Evolutionary conservation across 495 filamentous ascomycete species (phyloP).

Genomic region (Aspergillus avenaceus): DNA sequence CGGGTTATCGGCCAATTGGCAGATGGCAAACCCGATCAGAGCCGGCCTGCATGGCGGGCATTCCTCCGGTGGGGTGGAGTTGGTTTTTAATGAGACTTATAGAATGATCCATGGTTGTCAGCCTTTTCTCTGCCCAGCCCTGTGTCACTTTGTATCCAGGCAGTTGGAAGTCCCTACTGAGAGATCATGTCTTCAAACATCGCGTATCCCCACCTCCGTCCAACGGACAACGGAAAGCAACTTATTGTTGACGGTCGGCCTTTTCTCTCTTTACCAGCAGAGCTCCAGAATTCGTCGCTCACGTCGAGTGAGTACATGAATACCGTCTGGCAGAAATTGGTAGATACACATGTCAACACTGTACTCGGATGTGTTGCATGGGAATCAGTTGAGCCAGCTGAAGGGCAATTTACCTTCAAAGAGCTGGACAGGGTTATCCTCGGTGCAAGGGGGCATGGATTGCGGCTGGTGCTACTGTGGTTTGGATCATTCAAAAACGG

Average conservation of each 20-base stretch:
- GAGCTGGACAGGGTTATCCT: conserved; percentile 41
- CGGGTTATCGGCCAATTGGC: not conserved
- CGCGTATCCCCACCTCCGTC: conserved; percentile 24
- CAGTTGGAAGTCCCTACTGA: too few species aligned
- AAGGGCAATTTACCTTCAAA: conserved; percentile 41
- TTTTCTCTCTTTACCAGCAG: conserved; percentile 39
- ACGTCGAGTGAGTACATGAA: conserved; percentile 42
- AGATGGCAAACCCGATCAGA: not conserved
- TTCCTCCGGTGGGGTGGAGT: not conserved
- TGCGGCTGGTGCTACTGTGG: conserved; percentile 47
- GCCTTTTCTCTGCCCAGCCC: not conserved
- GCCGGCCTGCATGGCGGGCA: not conserved
- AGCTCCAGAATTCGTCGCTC: conserved; percentile 50
- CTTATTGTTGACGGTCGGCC: conserved; percentile 44
- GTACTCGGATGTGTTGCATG: conserved; percentile 48
- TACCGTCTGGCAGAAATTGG: conserved; percentile 39
- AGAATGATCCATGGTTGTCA: not conserved
- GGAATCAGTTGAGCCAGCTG: conserved; percentile 45
- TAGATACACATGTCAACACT: conserved; percentile 41
- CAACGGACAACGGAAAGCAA: conserved; percentile 26
- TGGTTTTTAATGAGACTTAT: not conserved
- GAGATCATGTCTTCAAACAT: not conserved
- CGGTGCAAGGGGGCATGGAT: conserved; percentile 32
- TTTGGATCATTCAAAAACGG: conserved; percentile 51
- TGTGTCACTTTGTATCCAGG: not conserved